Conservation (phyloP, 2,329 filamentous ascomycete species). For the Cordyceps javanica region DNA sequence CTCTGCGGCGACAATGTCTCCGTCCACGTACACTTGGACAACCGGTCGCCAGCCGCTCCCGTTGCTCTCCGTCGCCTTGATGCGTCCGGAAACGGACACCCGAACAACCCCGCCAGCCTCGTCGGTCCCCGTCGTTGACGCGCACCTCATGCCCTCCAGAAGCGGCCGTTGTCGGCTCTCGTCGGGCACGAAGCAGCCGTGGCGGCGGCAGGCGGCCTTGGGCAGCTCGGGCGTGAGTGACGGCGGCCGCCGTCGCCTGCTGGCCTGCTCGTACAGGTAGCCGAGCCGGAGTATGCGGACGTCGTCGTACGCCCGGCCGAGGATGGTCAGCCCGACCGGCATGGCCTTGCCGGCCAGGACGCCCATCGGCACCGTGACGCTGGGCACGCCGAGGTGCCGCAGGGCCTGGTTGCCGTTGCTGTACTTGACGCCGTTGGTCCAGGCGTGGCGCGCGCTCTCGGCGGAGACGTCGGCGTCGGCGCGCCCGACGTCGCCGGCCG, state of each 20-base stretch:
- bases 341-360: slow-evolving; percentile 37
- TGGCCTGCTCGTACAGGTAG: slow-evolving; percentile 6
- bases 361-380: slow-evolving; percentile 47
- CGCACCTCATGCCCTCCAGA: not conserved
- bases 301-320: slow-evolving; percentile 42
- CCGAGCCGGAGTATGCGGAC: slow-evolving; percentile 18
- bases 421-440: slow-evolving; percentile 41
- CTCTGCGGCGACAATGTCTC: not conserved
- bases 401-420: slow-evolving; percentile 47
- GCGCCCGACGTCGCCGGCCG: slow-evolving; percentile 40
- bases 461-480: slow-evolving; percentile 37
- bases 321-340: slow-evolving; percentile 48
- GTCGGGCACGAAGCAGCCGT: too few species aligned
- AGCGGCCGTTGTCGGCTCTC: not conserved
- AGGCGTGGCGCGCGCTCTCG: slow-evolving; percentile 15
- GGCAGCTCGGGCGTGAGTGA: not conserved
- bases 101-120: not conserved
- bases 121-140: not conserved
- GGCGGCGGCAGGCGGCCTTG: not conserved
- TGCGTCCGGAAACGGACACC: not conserved
- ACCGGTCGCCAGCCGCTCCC: not conserved
- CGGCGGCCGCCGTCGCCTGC: not conserved
- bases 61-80: not conserved
- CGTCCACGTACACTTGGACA: not conserved
- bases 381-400: slow-evolving; percentile 48